Evolutionary conservation across 805 yeast genomes (phyloP).

Genomic region (Saccharomycopsis schoenii): DNA sequence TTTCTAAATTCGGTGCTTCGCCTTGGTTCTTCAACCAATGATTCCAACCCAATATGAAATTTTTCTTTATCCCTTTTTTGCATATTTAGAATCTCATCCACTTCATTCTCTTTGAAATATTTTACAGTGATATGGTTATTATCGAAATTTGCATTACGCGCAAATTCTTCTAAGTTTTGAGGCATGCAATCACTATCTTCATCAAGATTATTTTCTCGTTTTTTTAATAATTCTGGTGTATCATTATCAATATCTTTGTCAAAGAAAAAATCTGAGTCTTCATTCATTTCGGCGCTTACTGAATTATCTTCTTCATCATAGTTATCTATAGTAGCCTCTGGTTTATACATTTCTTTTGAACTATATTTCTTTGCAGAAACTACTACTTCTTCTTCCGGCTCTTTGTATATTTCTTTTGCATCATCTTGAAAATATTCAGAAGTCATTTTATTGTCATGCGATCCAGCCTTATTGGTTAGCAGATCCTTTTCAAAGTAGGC

Average conservation of each 20-base stretch:
- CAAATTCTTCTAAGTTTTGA: slow-evolving; percentile 12
- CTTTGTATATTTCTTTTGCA: too few relatives aligned
- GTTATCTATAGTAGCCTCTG: too few relatives aligned
- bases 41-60: too few relatives aligned
- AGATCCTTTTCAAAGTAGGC: neutral
- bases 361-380: too few relatives aligned
- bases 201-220: neutral
- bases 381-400: too few relatives aligned
- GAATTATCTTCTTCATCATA: neutral
- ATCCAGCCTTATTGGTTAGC: neutral
- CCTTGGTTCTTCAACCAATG: neutral
- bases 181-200: slow-evolving; percentile 11
- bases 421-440: neutral
- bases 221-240: neutral
- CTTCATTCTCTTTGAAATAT: slow-evolving; percentile 6
- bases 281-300: neutral
- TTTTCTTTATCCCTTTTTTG: neutral
- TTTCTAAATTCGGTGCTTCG: neutral
- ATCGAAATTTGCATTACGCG: neutral
- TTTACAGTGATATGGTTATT: slow-evolving; percentile 2
- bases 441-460: neutral
- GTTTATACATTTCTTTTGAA: too few relatives aligned
- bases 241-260: neutral
- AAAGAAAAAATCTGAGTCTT: neutral
- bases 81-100: neutral